Conservation (phyloP, 441 rosid genomes). For the Pelargonium myrrhifolium region DNA sequence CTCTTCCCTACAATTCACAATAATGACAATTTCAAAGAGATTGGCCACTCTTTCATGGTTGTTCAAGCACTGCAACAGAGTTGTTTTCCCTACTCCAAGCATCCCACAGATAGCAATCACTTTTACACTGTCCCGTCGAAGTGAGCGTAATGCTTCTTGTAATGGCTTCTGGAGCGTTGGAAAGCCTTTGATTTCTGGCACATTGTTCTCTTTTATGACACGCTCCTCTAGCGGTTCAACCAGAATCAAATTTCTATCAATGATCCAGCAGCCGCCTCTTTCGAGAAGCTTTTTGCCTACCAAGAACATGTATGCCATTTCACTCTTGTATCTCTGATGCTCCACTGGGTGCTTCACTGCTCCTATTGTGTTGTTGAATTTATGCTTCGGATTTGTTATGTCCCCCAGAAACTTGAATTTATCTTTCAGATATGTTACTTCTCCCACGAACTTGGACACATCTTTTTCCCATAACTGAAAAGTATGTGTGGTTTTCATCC, state of each 20-base stretch:
- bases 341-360: neutral
- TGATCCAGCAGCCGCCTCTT: neutral
- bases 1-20: neutral
- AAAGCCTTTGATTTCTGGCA: neutral
- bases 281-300: neutral
- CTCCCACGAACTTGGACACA: too few species aligned
- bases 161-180: neutral
- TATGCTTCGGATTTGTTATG: neutral
- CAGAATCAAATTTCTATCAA: neutral
- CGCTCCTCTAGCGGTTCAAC: neutral
- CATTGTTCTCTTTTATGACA: neutral
- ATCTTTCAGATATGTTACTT: too few species aligned
- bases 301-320: neutral
- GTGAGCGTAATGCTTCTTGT: neutral
- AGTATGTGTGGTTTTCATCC: too few species aligned
- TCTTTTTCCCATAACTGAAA: too few species aligned
- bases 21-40: neutral
- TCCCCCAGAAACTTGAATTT: neutral
- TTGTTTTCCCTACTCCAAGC: neutral
- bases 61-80: neutral
- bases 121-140: neutral
- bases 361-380: neutral
- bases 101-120: neutral
- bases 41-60: neutral
- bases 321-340: neutral